Conservation (phyloP, 2,329 filamentous ascomycete genomes). For the Aspergillus fumigatus region DNA sequence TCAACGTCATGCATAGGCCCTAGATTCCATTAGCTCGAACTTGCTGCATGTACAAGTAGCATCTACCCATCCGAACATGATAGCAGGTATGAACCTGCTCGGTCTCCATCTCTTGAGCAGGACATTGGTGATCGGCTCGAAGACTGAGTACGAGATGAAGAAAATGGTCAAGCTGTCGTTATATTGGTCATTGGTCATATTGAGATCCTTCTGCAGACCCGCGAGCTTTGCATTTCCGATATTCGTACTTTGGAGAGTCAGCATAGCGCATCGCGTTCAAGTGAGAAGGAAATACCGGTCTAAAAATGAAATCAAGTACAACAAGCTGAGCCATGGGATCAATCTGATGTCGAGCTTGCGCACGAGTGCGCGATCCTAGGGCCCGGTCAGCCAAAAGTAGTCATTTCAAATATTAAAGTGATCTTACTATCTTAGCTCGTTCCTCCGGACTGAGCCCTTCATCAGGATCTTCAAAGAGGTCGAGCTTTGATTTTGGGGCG, state of each 20-base stretch:
- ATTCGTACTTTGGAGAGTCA: slow-evolving; percentile 53
- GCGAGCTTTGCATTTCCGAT: slow-evolving; percentile 67
- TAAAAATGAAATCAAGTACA: slow-evolving; percentile 43
- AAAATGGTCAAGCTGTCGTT: slow-evolving; percentile 76
- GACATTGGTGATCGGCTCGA: slow-evolving; percentile 71
- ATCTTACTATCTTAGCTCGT: slow-evolving; percentile 54
- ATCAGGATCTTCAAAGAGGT: slow-evolving; percentile 51
- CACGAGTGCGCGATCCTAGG: slow-evolving; percentile 42
- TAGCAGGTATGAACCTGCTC: slow-evolving; percentile 72
- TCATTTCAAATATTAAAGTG: not conserved
- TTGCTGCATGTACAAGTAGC: not conserved
- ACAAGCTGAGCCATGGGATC: slow-evolving; percentile 44
- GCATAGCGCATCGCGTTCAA: not conserved
- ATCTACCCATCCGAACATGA: slow-evolving; percentile 61
- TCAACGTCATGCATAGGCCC: slow-evolving; percentile 43
- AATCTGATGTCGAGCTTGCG: slow-evolving; percentile 44
- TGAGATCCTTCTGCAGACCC: slow-evolving; percentile 55
- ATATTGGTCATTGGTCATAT: slow-evolving; percentile 62
- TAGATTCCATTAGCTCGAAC: slow-evolving; percentile 14
- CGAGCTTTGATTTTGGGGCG: slow-evolving; percentile 10
- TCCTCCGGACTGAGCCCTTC: slow-evolving; percentile 62
- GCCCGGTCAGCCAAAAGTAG: not conserved
- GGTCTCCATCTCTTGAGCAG: slow-evolving; percentile 72
- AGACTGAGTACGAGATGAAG: slow-evolving; percentile 78
- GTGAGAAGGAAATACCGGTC: slow-evolving; percentile 24